Conservation (phyloP, 225 moss, liverwort and hornwort species). For the Bryum argenteum region DNA sequence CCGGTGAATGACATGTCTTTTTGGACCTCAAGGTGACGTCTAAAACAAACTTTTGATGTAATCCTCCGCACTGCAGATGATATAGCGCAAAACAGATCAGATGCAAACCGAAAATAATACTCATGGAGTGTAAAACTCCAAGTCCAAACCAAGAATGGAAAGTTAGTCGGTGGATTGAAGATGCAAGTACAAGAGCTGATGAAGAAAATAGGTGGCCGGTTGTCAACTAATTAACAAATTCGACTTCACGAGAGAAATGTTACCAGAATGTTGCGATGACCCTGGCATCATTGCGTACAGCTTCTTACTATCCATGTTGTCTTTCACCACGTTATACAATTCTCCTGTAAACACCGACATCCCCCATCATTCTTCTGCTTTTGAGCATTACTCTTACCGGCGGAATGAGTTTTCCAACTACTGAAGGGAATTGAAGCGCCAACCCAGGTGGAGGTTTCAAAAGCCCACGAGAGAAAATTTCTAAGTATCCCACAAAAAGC, state of each 20-base stretch:
- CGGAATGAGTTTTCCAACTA: not conserved
- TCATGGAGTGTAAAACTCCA: not conserved
- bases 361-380: slow-evolving; percentile 13
- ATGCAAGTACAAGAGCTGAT: not conserved
- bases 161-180: not conserved
- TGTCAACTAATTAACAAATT: not conserved
- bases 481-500: not conserved
- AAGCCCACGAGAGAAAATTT: not conserved
- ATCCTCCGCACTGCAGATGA: slow-evolving; percentile 54
- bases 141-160: slow-evolving; percentile 4
- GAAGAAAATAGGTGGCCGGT: not conserved
- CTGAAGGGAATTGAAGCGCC: not conserved
- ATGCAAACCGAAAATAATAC: not conserved
- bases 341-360: slow-evolving; percentile 45
- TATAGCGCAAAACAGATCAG: not conserved
- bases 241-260: not conserved
- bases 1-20: slow-evolving; percentile 29
- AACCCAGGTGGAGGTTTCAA: not conserved
- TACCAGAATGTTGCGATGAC: slow-evolving; percentile 50
- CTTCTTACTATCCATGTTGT: slow-evolving; percentile 45
- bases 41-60: slow-evolving; percentile 47
- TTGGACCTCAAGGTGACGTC: slow-evolving; percentile 45
- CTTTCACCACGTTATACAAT: slow-evolving; percentile 49
- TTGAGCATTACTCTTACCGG: not conserved
- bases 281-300: slow-evolving; percentile 57